These are phyloP conservation scores for Dacryopinax spathularia DNA, from an alignment of 768 basidiomycete species.

Conservation along the genomic window DNA sequence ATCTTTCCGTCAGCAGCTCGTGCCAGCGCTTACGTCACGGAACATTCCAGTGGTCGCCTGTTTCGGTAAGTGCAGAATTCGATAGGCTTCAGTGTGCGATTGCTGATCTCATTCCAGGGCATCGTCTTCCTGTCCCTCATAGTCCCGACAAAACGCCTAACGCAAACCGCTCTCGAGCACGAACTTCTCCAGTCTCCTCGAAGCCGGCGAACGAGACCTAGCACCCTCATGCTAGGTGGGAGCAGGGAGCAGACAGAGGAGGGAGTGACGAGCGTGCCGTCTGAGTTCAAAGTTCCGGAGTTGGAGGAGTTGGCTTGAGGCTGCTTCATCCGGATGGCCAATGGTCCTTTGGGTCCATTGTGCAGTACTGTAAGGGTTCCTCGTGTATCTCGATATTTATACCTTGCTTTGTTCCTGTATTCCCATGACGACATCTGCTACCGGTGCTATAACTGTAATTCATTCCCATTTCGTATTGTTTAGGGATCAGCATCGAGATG, in stretches of 20 bases:
- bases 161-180: background rate
- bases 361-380: no score
- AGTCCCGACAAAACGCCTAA: background rate
- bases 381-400: no score
- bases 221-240: background rate
- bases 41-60: no score
- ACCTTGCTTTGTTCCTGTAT: no score
- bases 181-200: background rate
- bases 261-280: background rate
- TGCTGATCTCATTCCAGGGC: background rate
- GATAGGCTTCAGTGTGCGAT: no score
- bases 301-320: background rate
- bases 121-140: slow-evolving; percentile 3
- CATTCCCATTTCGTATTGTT: no score
- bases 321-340: background rate
- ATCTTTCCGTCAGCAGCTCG: background rate
- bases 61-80: no score
- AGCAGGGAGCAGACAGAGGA: background rate
- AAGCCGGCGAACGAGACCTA: background rate
- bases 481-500: no score
- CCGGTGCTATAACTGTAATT: no score
- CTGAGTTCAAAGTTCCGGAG: background rate
- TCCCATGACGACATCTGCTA: no score
- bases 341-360: no score
- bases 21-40: no score